phyloP scores from a whole-genome alignment of 306 rosid genomes.

The Cicer yamashitae region DNA sequence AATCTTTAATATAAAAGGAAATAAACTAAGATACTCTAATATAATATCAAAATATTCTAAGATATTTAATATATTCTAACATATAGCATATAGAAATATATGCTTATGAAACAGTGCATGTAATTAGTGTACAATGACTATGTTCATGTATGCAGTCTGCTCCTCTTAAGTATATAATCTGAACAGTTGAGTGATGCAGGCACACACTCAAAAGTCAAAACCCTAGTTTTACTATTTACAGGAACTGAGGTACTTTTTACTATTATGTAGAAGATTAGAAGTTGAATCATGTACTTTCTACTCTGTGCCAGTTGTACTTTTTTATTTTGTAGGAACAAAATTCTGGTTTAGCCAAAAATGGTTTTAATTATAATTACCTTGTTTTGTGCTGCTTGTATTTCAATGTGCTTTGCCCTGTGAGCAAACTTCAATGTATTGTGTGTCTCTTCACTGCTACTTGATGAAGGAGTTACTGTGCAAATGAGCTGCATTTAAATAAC shows the following conservation, averaged over 20 bases:
- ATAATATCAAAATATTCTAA: background rate
- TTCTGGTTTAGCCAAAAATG: background rate
- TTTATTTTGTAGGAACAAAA: conserved; percentile 29
- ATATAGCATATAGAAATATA: background rate
- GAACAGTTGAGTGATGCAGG: background rate
- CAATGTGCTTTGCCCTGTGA: conserved; percentile 95
- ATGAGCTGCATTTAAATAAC: conserved; percentile 74
- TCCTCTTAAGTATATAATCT: background rate
- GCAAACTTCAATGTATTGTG: conserved; percentile 97
- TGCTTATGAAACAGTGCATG: background rate
- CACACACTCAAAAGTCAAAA: background rate
- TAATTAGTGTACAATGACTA: conserved; percentile 6
- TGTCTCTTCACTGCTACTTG: conserved; percentile 95
- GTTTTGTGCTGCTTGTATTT: conserved; percentile 96
- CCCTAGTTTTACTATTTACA: conserved; percentile 1
- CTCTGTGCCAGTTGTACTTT: conserved; percentile 21
- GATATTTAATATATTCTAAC: conserved; percentile 9
- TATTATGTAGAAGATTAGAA: background rate
- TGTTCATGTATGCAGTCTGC: background rate
- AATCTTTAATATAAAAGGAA: background rate
- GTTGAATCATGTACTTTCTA: background rate
- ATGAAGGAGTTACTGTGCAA: conserved; percentile 97
- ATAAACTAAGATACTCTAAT: conserved; percentile 12
- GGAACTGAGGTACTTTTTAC: conserved; percentile 5
- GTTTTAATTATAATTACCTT: conserved; percentile 55